Evolutionary conservation across 2,329 filamentous ascomycete species (phyloP).

Genomic region (Phoma sp.): DNA sequence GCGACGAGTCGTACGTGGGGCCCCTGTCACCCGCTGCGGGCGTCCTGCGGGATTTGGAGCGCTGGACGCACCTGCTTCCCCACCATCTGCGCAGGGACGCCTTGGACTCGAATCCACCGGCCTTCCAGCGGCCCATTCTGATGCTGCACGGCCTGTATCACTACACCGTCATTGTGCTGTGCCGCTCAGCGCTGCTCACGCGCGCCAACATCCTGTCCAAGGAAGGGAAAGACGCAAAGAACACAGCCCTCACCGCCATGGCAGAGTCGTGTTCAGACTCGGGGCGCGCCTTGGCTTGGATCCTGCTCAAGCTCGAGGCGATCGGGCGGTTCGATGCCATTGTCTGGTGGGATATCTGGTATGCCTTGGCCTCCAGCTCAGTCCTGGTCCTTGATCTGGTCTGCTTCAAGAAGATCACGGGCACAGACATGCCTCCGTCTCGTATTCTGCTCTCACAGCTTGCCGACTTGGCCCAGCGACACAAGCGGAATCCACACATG

Average conservation of each 20-base stretch:
- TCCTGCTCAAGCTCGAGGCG: constrained; percentile 47
- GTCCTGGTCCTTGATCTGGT: constrained; percentile 49
- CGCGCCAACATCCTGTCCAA: constrained; percentile 43
- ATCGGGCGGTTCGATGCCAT: constrained; percentile 50
- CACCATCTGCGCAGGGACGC: constrained; percentile 46
- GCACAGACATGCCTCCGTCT: constrained; percentile 34
- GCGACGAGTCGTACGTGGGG: constrained; percentile 48
- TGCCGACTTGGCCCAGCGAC: constrained; percentile 42
- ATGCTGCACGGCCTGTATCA: constrained; percentile 51
- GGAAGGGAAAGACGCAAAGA: constrained; percentile 33
- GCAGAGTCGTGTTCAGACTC: constrained; percentile 49
- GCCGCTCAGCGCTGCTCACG: constrained; percentile 49
- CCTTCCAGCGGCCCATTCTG: constrained; percentile 48
- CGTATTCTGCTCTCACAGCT: constrained; percentile 44
- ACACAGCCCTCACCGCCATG: constrained; percentile 40
- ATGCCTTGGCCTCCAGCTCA: constrained; percentile 47
- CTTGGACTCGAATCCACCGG: constrained; percentile 39
- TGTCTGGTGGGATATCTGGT: constrained; percentile 53
- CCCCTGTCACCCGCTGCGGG: constrained; percentile 48
- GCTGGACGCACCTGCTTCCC: constrained; percentile 50
- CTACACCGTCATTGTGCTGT: constrained; percentile 49
- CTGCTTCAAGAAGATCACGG: constrained; percentile 31
- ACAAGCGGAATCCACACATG: constrained; percentile 43
- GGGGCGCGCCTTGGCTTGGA: constrained; percentile 42
- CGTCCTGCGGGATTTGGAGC: constrained; percentile 48